Base-by-base conservation (phyloP, 1,284 basidiomycete species). In the Pseudozyma thailandica region DNA sequence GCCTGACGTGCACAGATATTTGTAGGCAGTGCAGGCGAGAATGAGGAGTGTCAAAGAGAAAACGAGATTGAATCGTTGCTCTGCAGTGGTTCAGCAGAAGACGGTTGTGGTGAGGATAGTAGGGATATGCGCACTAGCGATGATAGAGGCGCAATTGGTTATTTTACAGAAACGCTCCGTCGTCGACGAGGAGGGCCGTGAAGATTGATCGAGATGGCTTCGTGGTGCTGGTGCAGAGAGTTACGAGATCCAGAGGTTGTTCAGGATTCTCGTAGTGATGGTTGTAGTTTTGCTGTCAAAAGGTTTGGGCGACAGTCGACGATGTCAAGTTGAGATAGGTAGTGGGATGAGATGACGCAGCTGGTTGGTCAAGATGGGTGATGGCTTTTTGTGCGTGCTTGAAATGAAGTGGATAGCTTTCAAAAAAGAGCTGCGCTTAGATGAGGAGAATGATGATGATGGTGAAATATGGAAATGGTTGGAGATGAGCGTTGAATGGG, bases 1-100 rank as follows among this genome's bases (percentile, higher is more conserved):
- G 45, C 57, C 52, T 44, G 20, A 52, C 56, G 50, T 66, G 63
- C 63, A 50, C 63, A 66, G 57, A 51, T 66, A 66, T 66, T 66
- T 66, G 63, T 66, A 23, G 63, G 63, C 63, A 56, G 56, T 52
- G 39, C 48, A 55, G 48, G 63, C 56, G 20, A 20, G 39, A 46
- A 18, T 35, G 23, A 27, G n/a, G 47, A 27, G 16, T 2, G 30
- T 27, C 10, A 41, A 30, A 45, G 25, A 20, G 37, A 43, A 41
- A 47, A 42, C 42, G 27, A 37, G 16, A 26, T 41, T 33, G 33
- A 15, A 18, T 27, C 28, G 25, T 15, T 13, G 33, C 38, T n/a
- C 42, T 51, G 62, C 61, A 30, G 38, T 49, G 6, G 18, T 16
- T 35, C 26, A 27, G 50, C 43, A 28, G 42, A 23, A n/a, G 38